Evolutionary conservation across 83 land plant genomes (phyloP).

Genomic region (Picea mariana): DNA sequence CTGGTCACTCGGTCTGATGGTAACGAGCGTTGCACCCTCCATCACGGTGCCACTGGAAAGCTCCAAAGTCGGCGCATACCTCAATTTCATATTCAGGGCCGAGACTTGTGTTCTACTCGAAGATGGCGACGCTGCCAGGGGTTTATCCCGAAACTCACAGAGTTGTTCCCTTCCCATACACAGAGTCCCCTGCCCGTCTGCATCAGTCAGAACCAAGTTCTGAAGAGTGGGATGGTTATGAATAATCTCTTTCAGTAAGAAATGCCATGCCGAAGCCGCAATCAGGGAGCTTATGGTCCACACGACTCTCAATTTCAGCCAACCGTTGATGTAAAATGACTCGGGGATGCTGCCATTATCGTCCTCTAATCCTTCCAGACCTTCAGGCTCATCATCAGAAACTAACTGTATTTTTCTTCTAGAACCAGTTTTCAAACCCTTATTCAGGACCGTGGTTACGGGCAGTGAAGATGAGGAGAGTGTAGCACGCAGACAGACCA

Average conservation of each 20-base stretch:
- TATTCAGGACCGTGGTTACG: too few species aligned
- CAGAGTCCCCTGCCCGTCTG: conserved; percentile 71
- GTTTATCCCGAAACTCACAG: conserved; percentile 60
- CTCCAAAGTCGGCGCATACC: too few species aligned
- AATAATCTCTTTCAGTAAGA: conserved; percentile 45
- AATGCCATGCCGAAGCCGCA: conserved; percentile 70
- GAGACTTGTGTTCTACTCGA: conserved; percentile 29
- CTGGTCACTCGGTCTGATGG: too few species aligned
- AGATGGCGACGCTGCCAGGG: conserved; percentile 54
- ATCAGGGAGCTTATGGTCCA: conserved; percentile 79
- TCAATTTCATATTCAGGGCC: neutral
- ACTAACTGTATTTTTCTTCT: neutral
- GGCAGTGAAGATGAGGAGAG: too few species aligned
- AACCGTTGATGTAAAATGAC: conserved; percentile 61
- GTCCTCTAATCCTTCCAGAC: too few species aligned
- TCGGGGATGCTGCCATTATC: conserved; percentile 41
- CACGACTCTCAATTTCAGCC: conserved; percentile 65
- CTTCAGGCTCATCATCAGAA: neutral
- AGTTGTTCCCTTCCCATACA: conserved; percentile 64
- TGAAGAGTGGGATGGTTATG: conserved; percentile 39
- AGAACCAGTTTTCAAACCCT: too few species aligned
- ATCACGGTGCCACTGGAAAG: too few species aligned
- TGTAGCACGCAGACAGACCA: too few species aligned
- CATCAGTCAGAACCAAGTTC: conserved; percentile 59
- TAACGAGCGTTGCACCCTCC: too few species aligned